Evolutionary conservation across 2,329 filamentous ascomycete genomes (phyloP).

Genomic region (Xylariaceae sp.): DNA sequence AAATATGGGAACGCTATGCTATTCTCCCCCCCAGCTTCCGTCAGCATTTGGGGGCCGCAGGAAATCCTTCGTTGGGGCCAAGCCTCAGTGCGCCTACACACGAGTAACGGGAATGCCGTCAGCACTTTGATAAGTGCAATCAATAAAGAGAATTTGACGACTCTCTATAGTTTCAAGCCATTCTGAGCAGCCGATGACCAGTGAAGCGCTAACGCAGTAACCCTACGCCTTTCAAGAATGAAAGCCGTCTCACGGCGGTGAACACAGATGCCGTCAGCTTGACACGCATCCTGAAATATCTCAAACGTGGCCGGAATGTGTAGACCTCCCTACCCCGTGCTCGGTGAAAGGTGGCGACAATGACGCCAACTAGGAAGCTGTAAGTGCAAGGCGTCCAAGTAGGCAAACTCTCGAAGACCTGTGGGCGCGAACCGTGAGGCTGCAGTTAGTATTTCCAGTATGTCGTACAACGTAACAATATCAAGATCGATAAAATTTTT

Average conservation of each 20-base stretch:
- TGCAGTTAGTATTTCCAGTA: too few species aligned
- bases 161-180: background rate
- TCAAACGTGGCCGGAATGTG: background rate
- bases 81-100: constrained; percentile 18
- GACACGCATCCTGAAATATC: background rate
- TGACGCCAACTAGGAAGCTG: constrained; percentile 6
- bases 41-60: constrained; percentile 26
- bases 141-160: background rate
- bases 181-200: background rate
- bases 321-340: background rate
- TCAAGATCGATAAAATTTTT: too few species aligned
- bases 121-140: background rate
- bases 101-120: constrained; percentile 8
- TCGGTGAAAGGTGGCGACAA: constrained; percentile 18
- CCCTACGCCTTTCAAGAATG: background rate
- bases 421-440: too few species aligned
- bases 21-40: constrained; percentile 4
- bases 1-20: background rate
- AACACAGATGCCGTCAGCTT: constrained; percentile 13
- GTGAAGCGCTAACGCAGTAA: background rate
- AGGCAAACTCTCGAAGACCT: constrained; percentile 8
- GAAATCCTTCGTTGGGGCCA: constrained; percentile 23
- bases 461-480: too few species aligned
- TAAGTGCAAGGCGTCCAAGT: constrained; percentile 15
- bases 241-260: background rate